A percentile compares a stretch with the other conserved stretches of the same genome.
phyloP scores from a whole-genome alignment of 495 filamentous ascomycete species.

The Penicillium dipodomyicola region DNA sequence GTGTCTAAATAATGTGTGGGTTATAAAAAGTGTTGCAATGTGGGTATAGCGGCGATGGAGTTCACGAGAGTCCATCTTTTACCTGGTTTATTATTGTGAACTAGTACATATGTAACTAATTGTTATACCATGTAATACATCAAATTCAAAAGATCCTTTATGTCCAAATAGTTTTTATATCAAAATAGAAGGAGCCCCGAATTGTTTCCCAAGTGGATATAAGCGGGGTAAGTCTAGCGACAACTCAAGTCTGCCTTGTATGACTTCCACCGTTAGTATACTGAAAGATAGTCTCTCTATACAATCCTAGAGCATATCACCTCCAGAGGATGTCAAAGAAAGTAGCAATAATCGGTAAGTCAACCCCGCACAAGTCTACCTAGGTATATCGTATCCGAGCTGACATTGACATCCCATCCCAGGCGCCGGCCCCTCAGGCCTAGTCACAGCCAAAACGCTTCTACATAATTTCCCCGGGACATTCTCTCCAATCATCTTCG shows the following conservation, averaged over 20 bases:
- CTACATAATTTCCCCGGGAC: slow-evolving; percentile 57
- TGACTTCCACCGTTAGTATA: background rate
- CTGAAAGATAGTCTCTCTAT: background rate
- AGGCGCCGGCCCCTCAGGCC: slow-evolving; percentile 80
- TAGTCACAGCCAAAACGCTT: slow-evolving; percentile 79
- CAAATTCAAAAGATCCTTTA: background rate
- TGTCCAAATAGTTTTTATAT: background rate
- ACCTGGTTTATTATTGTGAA: background rate
- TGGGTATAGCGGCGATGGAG: background rate
- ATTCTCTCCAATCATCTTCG: slow-evolving; percentile 71
- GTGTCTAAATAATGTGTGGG: background rate
- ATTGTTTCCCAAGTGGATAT: background rate
- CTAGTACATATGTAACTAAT: background rate
- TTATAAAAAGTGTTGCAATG: background rate
- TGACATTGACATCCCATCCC: background rate
- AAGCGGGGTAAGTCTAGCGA: slow-evolving; percentile 13
- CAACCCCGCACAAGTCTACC: background rate
- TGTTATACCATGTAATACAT: background rate
- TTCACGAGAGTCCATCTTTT: background rate
- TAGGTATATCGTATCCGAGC: background rate
- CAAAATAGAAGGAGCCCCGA: slow-evolving; percentile 5
- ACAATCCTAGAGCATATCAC: background rate
- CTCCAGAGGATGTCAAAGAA: slow-evolving; percentile 44
- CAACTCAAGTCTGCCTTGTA: background rate
- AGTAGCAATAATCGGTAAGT: slow-evolving; percentile 66